A percentile compares a stretch with the other conserved stretches of the same genome.
Conservation (phyloP, 1,284 basidiomycete species). For the Violaceomyces palustris region DNA sequence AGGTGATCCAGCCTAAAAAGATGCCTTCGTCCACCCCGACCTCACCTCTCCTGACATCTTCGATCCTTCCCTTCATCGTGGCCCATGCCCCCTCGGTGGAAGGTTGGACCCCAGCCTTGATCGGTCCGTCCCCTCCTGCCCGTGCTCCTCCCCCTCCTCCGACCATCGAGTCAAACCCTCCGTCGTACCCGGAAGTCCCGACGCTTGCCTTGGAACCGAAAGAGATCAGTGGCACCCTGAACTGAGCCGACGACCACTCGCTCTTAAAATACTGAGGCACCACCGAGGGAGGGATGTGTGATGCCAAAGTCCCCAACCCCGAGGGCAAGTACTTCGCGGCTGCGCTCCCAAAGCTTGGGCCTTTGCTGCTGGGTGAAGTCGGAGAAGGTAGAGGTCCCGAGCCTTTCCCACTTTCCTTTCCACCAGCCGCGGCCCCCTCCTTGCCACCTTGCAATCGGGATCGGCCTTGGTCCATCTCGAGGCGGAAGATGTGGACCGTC, state of each 20-base stretch:
- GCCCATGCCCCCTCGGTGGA: slow-evolving; percentile 46
- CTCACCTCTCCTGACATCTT: slow-evolving; percentile 41
- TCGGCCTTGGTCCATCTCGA: not conserved
- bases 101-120: slow-evolving; percentile 12
- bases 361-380: slow-evolving; percentile 8
- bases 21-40: slow-evolving; percentile 34
- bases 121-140: not conserved
- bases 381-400: too few species aligned
- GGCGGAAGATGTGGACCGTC: slow-evolving; percentile 40
- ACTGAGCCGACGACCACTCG: slow-evolving; percentile 42
- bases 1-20: slow-evolving; percentile 34
- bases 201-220: slow-evolving; percentile 14
- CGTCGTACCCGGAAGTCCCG: slow-evolving; percentile 10
- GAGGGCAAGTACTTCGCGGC: slow-evolving; percentile 28
- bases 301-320: slow-evolving; percentile 19
- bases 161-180: slow-evolving; percentile 3
- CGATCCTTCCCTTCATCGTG: slow-evolving; percentile 33
- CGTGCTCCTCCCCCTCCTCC: not conserved
- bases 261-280: slow-evolving; percentile 41
- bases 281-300: slow-evolving; percentile 29
- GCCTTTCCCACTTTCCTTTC: not conserved
- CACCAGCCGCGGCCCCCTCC: not conserved
- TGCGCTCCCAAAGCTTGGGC: slow-evolving; percentile 11
- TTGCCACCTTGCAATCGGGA: not conserved
- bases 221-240: slow-evolving; percentile 35